Evolutionary conservation across 2,329 filamentous ascomycete genomes (phyloP).

Genomic region (Microdochium paspali): DNA sequence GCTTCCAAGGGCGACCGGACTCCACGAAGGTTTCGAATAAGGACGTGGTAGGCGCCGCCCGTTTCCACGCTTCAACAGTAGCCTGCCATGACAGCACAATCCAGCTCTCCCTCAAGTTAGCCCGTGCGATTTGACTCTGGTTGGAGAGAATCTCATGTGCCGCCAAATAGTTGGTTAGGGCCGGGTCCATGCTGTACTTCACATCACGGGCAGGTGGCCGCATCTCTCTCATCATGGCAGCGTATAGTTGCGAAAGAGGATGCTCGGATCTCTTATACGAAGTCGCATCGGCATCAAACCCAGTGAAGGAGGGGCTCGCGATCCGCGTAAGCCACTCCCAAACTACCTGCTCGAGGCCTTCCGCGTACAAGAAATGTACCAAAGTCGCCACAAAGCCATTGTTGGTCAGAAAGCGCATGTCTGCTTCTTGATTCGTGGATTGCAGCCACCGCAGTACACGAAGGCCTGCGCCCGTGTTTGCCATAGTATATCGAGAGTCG

Average conservation of each 20-base stretch:
- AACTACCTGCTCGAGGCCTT: constrained; percentile 37
- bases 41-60: constrained; percentile 31
- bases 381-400: constrained; percentile 28
- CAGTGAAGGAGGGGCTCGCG: constrained; percentile 7
- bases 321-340: constrained; percentile 44
- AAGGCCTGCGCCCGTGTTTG: constrained; percentile 32
- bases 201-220: neutral
- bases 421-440: constrained; percentile 35
- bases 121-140: constrained; percentile 22
- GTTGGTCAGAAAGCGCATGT: constrained; percentile 34
- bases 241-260: constrained; percentile 30
- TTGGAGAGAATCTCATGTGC: constrained; percentile 31
- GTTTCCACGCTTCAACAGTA: constrained; percentile 38
- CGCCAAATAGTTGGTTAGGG: constrained; percentile 24
- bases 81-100: constrained; percentile 38
- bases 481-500: constrained; percentile 23
- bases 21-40: constrained; percentile 44
- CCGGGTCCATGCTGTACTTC: constrained; percentile 22
- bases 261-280: constrained; percentile 6
- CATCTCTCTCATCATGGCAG: constrained; percentile 22
- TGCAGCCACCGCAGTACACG: constrained; percentile 45
- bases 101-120: constrained; percentile 34
- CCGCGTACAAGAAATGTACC: constrained; percentile 40
- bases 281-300: constrained; percentile 11
- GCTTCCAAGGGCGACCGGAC: constrained; percentile 29